Evolutionary conservation across 768 basidiomycete species (phyloP).

Genomic region (Heimioporus sp.): DNA sequence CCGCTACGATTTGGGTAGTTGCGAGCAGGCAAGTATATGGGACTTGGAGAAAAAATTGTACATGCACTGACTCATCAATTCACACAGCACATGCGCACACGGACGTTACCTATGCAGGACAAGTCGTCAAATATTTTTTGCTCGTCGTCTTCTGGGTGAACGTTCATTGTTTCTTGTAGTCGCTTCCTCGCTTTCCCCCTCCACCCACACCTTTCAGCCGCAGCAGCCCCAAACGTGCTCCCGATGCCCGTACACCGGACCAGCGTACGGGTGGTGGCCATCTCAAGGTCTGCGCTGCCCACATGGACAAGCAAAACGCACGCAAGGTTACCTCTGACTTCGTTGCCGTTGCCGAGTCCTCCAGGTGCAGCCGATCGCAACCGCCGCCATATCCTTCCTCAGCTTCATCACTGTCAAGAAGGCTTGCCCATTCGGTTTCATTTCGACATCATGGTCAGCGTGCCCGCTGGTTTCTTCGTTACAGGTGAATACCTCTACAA

Average conservation of each 20-base stretch:
- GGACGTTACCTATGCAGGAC: slow-evolving; percentile 25
- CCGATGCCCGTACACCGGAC: slow-evolving; percentile 30
- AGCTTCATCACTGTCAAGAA: slow-evolving; percentile 33
- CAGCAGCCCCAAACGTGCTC: slow-evolving; percentile 30
- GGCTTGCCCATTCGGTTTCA: slow-evolving; percentile 32
- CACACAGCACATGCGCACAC: too few relatives aligned
- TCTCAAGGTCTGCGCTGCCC: slow-evolving; percentile 32
- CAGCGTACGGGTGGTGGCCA: slow-evolving; percentile 31
- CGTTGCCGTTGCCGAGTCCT: slow-evolving; percentile 24
- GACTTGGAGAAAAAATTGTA: too few relatives aligned
- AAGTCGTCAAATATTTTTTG: neutral
- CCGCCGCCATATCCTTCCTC: slow-evolving; percentile 32
- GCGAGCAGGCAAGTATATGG: too few relatives aligned
- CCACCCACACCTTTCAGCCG: slow-evolving; percentile 20
- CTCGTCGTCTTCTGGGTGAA: too few relatives aligned
- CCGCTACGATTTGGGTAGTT: too few relatives aligned
- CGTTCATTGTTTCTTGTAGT: too few relatives aligned
- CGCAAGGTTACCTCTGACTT: slow-evolving; percentile 32
- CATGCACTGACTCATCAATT: too few relatives aligned
- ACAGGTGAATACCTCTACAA: slow-evolving; percentile 34
- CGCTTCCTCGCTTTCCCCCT: slow-evolving; percentile 18
- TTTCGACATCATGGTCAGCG: slow-evolving; percentile 35
- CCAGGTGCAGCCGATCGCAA: slow-evolving; percentile 33
- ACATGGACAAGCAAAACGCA: slow-evolving; percentile 35
- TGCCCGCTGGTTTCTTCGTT: slow-evolving; percentile 30